Conservation (phyloP, 179 eudicot species). For the Monotropa hypopitys region DNA sequence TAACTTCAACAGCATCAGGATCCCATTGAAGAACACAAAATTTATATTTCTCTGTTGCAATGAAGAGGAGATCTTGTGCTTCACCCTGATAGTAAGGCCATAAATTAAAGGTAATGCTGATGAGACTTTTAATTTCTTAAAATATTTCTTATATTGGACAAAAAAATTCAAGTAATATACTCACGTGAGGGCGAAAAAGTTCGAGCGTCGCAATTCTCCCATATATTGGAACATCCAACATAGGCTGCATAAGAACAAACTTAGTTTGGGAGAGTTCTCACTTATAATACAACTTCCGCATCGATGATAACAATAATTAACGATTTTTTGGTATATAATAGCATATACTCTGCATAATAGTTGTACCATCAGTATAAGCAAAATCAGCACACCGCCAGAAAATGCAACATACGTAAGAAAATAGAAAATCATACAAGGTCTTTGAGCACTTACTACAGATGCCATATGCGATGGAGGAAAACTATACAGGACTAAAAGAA, state of each 20-base stretch:
- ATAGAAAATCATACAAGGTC: background rate
- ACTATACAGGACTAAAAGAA: background rate
- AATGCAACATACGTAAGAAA: background rate
- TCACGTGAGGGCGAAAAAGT: slow-evolving; percentile 94
- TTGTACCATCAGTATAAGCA: background rate
- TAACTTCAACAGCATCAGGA: slow-evolving; percentile 69
- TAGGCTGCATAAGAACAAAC: slow-evolving; percentile 43
- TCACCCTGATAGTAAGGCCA: slow-evolving; percentile 54
- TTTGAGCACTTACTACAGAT: background rate
- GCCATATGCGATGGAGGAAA: background rate
- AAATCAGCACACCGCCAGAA: background rate
- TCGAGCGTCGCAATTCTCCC: slow-evolving; percentile 95
- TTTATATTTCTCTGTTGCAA: slow-evolving; percentile 94
- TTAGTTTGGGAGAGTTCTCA: background rate
- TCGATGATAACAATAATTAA: background rate
- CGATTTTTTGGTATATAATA: background rate
- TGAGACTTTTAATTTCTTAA: background rate
- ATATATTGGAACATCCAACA: slow-evolving; percentile 95
- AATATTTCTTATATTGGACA: background rate
- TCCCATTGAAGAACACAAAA: slow-evolving; percentile 98
- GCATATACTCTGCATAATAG: background rate
- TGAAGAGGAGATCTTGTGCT: slow-evolving; percentile 81
- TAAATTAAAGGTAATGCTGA: background rate
- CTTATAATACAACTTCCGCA: background rate
- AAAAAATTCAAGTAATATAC: slow-evolving; percentile 16